Evolutionary conservation across 306 rosid species (phyloP).

Genomic region (Sophora flavescens): DNA sequence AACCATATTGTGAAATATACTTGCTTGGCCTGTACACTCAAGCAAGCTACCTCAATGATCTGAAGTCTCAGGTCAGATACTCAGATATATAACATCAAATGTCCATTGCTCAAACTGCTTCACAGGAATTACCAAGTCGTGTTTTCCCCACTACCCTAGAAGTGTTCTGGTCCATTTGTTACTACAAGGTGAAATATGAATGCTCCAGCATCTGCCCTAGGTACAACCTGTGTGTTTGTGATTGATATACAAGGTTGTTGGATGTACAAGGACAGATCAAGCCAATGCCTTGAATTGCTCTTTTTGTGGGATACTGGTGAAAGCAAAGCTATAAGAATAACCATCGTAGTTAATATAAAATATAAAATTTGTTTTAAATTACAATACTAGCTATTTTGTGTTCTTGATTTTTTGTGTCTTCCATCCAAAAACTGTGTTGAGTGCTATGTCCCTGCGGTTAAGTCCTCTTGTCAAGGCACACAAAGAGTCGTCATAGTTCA

Average conservation of each 20-base stretch:
- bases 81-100: slow-evolving; percentile 74
- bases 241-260: slow-evolving; percentile 61
- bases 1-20: not conserved
- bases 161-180: slow-evolving; percentile 76
- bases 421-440: too few relatives aligned
- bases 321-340: slow-evolving; percentile 67
- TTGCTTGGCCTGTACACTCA: slow-evolving; percentile 62
- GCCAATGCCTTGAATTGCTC: slow-evolving; percentile 55
- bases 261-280: slow-evolving; percentile 79
- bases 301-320: slow-evolving; percentile 65
- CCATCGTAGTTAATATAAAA: too few relatives aligned
- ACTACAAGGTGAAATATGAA: slow-evolving; percentile 68
- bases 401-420: too few relatives aligned
- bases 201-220: slow-evolving; percentile 51
- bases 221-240: slow-evolving; percentile 39
- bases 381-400: too few relatives aligned
- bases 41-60: slow-evolving; percentile 69
- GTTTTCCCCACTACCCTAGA: slow-evolving; percentile 69
- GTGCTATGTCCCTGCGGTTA: too few relatives aligned
- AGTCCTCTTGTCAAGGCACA: too few relatives aligned
- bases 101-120: too few relatives aligned
- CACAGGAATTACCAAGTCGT: too few relatives aligned
- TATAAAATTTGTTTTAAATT: too few relatives aligned
- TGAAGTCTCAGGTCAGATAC: slow-evolving; percentile 63
- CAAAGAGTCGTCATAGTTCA: too few relatives aligned